Percentiles rank a stretch among this genome's conserved stretches.
These are phyloP conservation scores for Tolypocladium inflatum DNA, from an alignment of 2,329 filamentous ascomycete species.

Conservation along the genomic window DNA sequence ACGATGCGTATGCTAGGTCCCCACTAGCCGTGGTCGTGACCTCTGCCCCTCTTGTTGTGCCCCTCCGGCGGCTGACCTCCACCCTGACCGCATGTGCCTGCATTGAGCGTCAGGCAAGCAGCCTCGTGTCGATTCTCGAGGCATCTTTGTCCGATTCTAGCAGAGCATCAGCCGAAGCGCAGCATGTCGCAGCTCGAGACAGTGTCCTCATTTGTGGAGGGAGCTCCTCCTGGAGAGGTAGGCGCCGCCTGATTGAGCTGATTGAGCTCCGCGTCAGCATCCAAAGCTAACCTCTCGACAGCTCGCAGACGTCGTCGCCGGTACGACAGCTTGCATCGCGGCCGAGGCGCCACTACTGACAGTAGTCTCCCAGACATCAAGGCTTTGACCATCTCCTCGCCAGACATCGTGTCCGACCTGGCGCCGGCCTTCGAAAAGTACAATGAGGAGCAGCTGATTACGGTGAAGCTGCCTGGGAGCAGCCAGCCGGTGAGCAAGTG, in stretches of 20 bases:
- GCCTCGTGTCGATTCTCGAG: neutral
- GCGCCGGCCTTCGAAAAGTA: conserved; percentile 84
- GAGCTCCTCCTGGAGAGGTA: conserved; percentile 95
- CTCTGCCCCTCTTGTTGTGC: neutral
- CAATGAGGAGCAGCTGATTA: conserved; percentile 89
- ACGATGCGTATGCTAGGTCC: too few relatives aligned
- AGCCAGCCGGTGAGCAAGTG: conserved; percentile 43
- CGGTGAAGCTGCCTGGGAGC: conserved; percentile 80
- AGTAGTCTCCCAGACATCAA: conserved; percentile 64
- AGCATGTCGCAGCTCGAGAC: conserved; percentile 29
- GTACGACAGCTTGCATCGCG: conserved; percentile 34
- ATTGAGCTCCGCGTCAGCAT: conserved; percentile 8
- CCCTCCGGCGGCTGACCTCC: neutral
- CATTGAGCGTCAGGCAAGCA: neutral
- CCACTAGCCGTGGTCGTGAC: too few relatives aligned
- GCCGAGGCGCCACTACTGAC: neutral
- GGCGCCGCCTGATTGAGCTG: conserved; percentile 14
- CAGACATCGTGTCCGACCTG: conserved; percentile 60
- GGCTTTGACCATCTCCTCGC: conserved; percentile 62
- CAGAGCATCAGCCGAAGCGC: neutral
- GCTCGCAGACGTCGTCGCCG: conserved; percentile 82
- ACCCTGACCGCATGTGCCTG: neutral
- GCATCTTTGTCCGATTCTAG: neutral
- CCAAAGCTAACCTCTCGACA: conserved; percentile 29
- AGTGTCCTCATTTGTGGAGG: conserved; percentile 81